Conservation (phyloP, 257 asterid genomes). For the Solanum sejunctum region DNA sequence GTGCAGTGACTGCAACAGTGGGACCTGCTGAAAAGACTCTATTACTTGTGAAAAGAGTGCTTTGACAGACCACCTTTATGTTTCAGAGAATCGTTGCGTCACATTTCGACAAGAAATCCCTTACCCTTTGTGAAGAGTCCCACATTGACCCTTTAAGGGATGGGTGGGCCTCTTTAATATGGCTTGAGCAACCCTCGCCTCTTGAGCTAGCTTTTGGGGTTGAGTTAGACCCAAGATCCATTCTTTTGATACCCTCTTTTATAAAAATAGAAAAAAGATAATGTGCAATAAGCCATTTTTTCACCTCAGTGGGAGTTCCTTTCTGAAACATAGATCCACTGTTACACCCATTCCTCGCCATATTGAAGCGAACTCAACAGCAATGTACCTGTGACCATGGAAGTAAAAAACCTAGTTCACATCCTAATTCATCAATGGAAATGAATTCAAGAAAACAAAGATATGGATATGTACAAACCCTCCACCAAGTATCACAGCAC, state of each 20-base stretch:
- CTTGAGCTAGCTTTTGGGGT: too few relatives aligned
- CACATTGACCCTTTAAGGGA: too few relatives aligned
- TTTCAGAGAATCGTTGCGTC: background rate
- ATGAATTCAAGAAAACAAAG: background rate
- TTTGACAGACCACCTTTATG: background rate
- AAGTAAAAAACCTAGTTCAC: background rate
- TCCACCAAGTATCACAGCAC: conserved; percentile 79
- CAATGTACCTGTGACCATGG: conserved; percentile 55
- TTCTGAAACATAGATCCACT: conserved; percentile 79
- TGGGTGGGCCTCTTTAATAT: too few relatives aligned
- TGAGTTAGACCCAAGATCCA: too few relatives aligned
- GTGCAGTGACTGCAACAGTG: background rate
- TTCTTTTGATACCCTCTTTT: background rate
- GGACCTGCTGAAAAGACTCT: background rate
- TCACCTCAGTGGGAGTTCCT: conserved; percentile 94
- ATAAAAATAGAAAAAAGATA: background rate
- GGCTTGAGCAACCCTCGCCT: too few relatives aligned
- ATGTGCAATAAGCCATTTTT: background rate
- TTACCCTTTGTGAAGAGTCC: background rate
- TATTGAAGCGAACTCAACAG: conserved; percentile 99
- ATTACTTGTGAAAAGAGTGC: background rate
- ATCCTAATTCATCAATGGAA: conserved; percentile 2
- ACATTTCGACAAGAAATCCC: background rate
- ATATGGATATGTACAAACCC: conserved; percentile 42
- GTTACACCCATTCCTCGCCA: conserved; percentile 98